These are phyloP conservation scores for Paratinospora sagittata DNA, from an alignment of 164 flowering plant species.

Conservation along the genomic window DNA sequence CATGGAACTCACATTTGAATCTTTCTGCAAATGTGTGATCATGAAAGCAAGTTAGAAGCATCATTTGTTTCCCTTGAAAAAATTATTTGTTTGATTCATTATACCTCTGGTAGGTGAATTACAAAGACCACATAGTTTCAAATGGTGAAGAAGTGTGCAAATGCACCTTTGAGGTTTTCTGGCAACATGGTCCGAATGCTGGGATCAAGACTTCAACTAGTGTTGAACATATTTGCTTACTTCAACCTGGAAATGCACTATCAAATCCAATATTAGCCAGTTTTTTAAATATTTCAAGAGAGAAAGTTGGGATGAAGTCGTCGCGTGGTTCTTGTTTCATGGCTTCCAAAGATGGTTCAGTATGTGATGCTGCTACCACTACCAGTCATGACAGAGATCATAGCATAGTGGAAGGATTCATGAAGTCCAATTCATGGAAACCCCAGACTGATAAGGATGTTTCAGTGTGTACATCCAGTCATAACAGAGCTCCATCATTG, in stretches of 20 bases:
- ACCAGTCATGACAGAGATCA: not conserved
- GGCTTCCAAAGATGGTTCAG: constrained; percentile 1
- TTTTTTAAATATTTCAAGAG: constrained; percentile 28
- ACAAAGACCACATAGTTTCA: constrained; percentile 21
- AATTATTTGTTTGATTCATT: not conserved
- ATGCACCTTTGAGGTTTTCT: constrained; percentile 37
- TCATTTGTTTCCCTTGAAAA: not conserved
- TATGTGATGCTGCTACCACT: not conserved
- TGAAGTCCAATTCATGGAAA: too few species aligned
- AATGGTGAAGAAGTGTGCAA: constrained; percentile 39
- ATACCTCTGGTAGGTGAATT: constrained; percentile 26
- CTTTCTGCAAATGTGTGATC: too few species aligned
- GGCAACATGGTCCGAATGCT: constrained; percentile 47
- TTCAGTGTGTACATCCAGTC: too few species aligned
- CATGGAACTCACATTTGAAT: too few species aligned
- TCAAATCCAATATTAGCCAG: constrained; percentile 20
- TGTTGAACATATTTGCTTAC: constrained; percentile 34
- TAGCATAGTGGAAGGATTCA: not conserved
- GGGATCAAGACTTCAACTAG: constrained; percentile 18
- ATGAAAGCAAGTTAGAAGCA: not conserved
- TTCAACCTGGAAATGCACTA: constrained; percentile 12
- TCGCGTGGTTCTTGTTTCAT: not conserved
- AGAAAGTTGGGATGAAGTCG: constrained; percentile 18
- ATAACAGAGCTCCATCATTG: too few species aligned
- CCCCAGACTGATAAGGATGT: too few species aligned